A percentile compares a stretch with the other conserved stretches of the same genome.
Conservation (phyloP, 73 alveolate genomes). For the Symbiodinium natans region DNA sequence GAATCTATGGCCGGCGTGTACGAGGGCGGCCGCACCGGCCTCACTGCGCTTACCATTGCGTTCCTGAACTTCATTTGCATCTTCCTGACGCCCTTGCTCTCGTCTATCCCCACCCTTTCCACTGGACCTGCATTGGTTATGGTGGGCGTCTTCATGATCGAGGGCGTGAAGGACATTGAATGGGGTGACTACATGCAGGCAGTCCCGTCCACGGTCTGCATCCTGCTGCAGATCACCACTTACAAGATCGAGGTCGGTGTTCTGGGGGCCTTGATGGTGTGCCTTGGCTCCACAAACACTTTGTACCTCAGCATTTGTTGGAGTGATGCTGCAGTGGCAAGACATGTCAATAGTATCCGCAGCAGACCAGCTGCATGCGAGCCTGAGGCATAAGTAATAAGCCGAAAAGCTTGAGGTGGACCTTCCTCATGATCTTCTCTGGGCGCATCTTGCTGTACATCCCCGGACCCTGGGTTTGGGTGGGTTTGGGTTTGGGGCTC, state of each 20-base stretch:
- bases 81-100: constrained; percentile 5
- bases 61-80: constrained; percentile 1
- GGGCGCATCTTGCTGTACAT: not conserved
- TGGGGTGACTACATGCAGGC: constrained; percentile 24
- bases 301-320: too few relatives aligned
- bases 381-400: not conserved
- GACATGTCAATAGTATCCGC: too few relatives aligned
- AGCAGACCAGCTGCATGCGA: not conserved
- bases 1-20: constrained; percentile 18
- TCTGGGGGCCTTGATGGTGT: not conserved
- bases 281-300: too few relatives aligned
- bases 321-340: too few relatives aligned
- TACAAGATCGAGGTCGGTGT: constrained; percentile 13
- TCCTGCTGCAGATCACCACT: constrained; percentile 33
- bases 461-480: not conserved
- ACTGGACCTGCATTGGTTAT: constrained; percentile 4
- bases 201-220: not conserved
- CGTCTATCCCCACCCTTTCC: not conserved
- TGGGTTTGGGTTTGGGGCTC: not conserved
- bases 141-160: constrained; percentile 26
- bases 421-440: not conserved
- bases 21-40: constrained; percentile 20
- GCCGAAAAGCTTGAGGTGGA: not conserved
- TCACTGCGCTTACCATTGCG: not conserved
- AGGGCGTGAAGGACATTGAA: constrained; percentile 17